These are phyloP conservation scores for Achaetomium macrosporum DNA, from an alignment of 2,329 filamentous ascomycete species.

Conservation along the genomic window DNA sequence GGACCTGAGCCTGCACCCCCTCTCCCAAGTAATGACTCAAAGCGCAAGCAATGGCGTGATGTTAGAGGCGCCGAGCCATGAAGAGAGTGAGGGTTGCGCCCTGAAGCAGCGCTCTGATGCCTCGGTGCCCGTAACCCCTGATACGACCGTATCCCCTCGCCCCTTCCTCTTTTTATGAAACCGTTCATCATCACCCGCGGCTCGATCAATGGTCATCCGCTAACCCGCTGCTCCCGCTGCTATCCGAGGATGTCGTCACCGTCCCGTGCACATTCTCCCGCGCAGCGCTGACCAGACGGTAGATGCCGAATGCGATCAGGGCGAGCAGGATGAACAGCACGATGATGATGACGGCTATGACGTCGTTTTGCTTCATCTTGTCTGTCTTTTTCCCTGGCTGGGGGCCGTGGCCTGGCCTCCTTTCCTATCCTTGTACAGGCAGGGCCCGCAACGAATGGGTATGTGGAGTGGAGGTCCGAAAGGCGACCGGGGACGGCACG, in stretches of 20 bases:
- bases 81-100: no score
- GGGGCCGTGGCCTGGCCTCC: neutral
- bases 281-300: constrained; percentile 51
- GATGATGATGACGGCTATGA: constrained; percentile 64
- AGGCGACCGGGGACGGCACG: no score
- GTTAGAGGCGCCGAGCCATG: no score
- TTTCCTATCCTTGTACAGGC: neutral
- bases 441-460: no score
- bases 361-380: constrained; percentile 60
- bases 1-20: no score
- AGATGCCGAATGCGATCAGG: constrained; percentile 58
- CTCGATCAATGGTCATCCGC: neutral
- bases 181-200: no score
- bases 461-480: no score
- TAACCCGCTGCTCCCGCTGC: constrained; percentile 15
- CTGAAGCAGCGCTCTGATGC: no score
- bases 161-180: neutral
- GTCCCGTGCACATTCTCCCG: constrained; percentile 36
- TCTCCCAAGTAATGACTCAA: no score
- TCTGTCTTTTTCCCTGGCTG: neutral
- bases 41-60: no score
- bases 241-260: constrained; percentile 29
- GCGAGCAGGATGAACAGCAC: constrained; percentile 58
- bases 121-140: no score
- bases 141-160: no score